Base-by-base conservation (phyloP, 805 yeast genomes). In the Helenozyma baotianmanensis region DNA sequence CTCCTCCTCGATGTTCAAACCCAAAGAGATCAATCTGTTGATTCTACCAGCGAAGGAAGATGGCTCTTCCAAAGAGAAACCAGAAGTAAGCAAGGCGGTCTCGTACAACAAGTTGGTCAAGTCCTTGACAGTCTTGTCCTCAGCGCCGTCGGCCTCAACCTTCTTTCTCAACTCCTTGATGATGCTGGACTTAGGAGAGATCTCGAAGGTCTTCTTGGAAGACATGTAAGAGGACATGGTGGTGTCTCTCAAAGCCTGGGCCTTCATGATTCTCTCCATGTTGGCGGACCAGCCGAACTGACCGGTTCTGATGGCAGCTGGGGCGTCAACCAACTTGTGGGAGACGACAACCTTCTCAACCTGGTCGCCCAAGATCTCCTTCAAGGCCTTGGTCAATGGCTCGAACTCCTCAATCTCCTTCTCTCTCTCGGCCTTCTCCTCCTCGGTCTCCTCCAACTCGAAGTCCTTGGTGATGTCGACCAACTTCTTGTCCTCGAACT, bases 191-290 rank as follows among this genome's bases (percentile, higher is more conserved):
- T 78, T 82, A 72, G 99, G 97, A 57, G 97, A 90, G 53, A 92
- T 88, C 78, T 92, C 99, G 58, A 92, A 87, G 61, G 92, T 92
- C 82, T 92, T 92, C 88, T 92, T 92, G 36, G 98, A 92, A 30
- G 97, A 83, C 99, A 92, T 92, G 92, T 92, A 92, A 45, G 96
- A 80, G 25, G 97, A 88, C 98, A 92, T 92, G 54, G 95, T 78
- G 54, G 95, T 85, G 70, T 92, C 98, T 76, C 97, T 88, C 59
- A 92, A 76, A 55, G 99, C 98, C 78, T 92, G 99, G 44, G 98
- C 98, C 79, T 92, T 92, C 99, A 92, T 92, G 79, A 92, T 92
- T 83, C 98, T 90, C 78, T 92, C 99, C 98, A 92, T 92, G 79
- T 92, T 92, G 60, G 99, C 99, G 52, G 98, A 92, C 99, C 99